Evolutionary conservation across 1,284 basidiomycete genomes (phyloP).

Genomic region (Cystobasidiaceae sp.): DNA sequence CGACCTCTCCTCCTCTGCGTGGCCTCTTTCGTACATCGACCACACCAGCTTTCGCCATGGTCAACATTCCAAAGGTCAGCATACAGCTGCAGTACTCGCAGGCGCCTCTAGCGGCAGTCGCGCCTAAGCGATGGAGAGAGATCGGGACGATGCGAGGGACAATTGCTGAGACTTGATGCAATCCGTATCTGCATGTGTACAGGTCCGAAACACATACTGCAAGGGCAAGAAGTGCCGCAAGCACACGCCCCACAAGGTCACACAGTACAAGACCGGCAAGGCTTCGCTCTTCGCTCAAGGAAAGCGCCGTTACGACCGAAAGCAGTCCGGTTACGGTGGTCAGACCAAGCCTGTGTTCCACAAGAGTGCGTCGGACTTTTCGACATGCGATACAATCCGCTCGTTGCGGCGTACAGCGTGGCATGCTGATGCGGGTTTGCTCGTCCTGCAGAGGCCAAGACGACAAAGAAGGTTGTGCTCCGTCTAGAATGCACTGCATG

Average conservation of each 20-base stretch:
- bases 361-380: conserved; percentile 71
- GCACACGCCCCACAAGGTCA: conserved; percentile 83
- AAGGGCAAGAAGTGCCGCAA: conserved; percentile 89
- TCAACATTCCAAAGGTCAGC: conserved; percentile 76
- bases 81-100: conserved; percentile 15
- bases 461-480: conserved; percentile 98
- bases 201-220: conserved; percentile 65
- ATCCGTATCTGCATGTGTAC: conserved; percentile 49
- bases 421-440: conserved; percentile 43
- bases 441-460: conserved; percentile 69
- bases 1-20: neutral
- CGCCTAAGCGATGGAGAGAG: too few relatives aligned
- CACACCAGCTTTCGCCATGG: conserved; percentile 57
- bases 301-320: conserved; percentile 84
- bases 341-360: conserved; percentile 99
- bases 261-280: conserved; percentile 98
- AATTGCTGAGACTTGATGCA: conserved; percentile 37
- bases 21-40: neutral
- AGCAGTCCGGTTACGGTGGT: conserved; percentile 86
- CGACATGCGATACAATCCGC: too few relatives aligned
- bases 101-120: neutral
- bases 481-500: conserved; percentile 95
- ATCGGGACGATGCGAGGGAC: too few relatives aligned
- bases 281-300: conserved; percentile 94
- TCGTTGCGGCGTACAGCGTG: too few relatives aligned